Percentiles rank a stretch among this genome's conserved stretches.
phyloP scores from a whole-genome alignment of 176 grass and related monocot genomes.

The Neostapfia colusana region DNA sequence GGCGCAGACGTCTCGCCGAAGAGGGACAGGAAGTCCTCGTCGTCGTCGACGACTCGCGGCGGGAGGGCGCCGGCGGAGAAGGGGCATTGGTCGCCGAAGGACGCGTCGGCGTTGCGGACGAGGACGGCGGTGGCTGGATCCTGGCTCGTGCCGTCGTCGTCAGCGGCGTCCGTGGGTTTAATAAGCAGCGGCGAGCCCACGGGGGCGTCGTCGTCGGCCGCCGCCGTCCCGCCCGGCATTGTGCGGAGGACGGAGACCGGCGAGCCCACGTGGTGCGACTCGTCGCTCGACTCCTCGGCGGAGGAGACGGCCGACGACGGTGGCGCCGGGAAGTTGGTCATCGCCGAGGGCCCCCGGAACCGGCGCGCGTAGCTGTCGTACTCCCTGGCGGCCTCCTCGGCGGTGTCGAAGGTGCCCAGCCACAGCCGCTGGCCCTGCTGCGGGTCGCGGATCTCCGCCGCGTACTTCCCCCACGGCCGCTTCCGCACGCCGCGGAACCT shows the following conservation, averaged over 20 bases:
- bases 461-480: slow-evolving; percentile 55
- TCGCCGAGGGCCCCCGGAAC: slow-evolving; percentile 65
- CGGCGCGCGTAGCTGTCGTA: slow-evolving; percentile 68
- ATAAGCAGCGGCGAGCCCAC: too few species aligned
- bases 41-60: neutral
- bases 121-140: neutral
- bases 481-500: slow-evolving; percentile 46
- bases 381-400: slow-evolving; percentile 70
- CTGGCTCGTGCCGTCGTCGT: neutral
- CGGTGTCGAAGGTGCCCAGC: slow-evolving; percentile 85
- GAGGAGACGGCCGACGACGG: neutral
- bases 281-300: slow-evolving; percentile 66
- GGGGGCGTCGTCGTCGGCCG: neutral
- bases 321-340: slow-evolving; percentile 55
- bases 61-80: neutral
- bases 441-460: slow-evolving; percentile 69
- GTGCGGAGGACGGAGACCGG: slow-evolving; percentile 70
- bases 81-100: neutral
- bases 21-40: neutral
- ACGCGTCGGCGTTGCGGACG: neutral
- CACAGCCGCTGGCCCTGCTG: slow-evolving; percentile 41
- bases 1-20: slow-evolving; percentile 38
- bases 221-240: neutral
- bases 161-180: neutral
- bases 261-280: slow-evolving; percentile 55